Evolutionary conservation across 805 yeast genomes (phyloP).

Genomic region (Groenewaldozyma tartarivorans): DNA sequence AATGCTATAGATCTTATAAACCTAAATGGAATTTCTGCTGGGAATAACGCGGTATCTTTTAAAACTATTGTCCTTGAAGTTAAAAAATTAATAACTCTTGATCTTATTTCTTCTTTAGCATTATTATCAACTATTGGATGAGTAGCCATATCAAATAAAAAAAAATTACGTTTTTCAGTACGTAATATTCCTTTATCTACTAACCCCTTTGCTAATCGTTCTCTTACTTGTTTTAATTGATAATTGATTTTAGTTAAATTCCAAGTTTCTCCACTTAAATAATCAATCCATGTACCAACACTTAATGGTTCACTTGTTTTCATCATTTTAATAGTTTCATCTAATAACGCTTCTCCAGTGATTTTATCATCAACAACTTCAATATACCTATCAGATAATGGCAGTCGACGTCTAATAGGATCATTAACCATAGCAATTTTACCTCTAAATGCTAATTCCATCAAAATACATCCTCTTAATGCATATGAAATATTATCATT

Average conservation of each 20-base stretch:
- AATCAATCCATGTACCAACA: constrained; percentile 87
- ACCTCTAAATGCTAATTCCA: constrained; percentile 87
- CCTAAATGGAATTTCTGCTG: constrained; percentile 56
- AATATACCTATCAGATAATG: constrained; percentile 74
- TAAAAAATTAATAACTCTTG: constrained; percentile 60
- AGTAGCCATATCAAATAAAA: constrained; percentile 96
- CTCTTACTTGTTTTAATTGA: constrained; percentile 95
- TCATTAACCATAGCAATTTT: constrained; percentile 85
- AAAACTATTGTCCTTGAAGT: constrained; percentile 61
- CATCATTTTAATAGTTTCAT: constrained; percentile 88
- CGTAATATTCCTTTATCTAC: constrained; percentile 95
- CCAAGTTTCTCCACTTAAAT: constrained; percentile 93
- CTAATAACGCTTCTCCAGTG: constrained; percentile 92
- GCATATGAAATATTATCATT: constrained; percentile 96
- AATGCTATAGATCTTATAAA: constrained; percentile 71
- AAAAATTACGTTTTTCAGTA: constrained; percentile 90
- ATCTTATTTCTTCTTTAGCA: constrained; percentile 72
- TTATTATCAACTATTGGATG: constrained; percentile 87
- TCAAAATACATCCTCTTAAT: constrained; percentile 82
- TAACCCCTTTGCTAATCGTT: constrained; percentile 88
- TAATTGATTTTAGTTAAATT: constrained; percentile 87
- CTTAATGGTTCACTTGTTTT: constrained; percentile 72
- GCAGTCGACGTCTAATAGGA: constrained; percentile 82
- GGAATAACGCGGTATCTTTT: constrained; percentile 51
- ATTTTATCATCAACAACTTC: constrained; percentile 78